Base-by-base conservation (phyloP, 306 rosid genomes). In the Gleditsia sinensis region DNA sequence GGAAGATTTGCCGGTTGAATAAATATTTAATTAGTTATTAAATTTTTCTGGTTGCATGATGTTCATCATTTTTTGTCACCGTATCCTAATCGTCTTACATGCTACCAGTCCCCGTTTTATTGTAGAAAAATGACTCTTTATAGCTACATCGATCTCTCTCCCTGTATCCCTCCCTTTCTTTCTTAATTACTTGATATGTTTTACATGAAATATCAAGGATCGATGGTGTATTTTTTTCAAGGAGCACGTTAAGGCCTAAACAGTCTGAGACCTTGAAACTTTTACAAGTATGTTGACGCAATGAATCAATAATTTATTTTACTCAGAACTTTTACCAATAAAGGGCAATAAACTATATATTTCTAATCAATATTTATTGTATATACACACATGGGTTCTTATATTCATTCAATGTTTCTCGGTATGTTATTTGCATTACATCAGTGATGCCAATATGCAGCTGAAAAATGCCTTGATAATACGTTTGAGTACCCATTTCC, bases 401-500 rank as follows among this genome's bases (percentile, higher is more conserved):
- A 42, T 27, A 17, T 48, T 5, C 53, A 6, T 28, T 67, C n/a
- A n/a, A n/a, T n/a, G n/a, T n/a, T n/a, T n/a, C n/a, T n/a, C n/a
- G n/a, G n/a, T n/a, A n/a, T n/a, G n/a, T n/a, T n/a, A n/a, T n/a
- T n/a, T n/a, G n/a, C n/a, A n/a, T n/a, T n/a, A n/a, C n/a, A n/a
- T n/a, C n/a, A n/a, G n/a, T n/a, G n/a, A n/a, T n/a, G n/a, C n/a
- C n/a, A n/a, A n/a, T n/a, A n/a, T n/a, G n/a, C n/a, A n/a, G n/a
- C n/a, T n/a, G n/a, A n/a, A n/a, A 11, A 24, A 39, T 1, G 34
- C 9, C 57, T 45, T 43, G 20, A 40, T 3, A 39, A 60, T 34
- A 75, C 58, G 67, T 54, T 66, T 55, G 53, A 33, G 67, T 67
- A 39, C 56, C 14, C 4, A 42, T 67, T 55, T 14, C 39, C 58